Evolutionary conservation across 108 stramenopile genomes (phyloP), one percentile per base, ranked within the genome.

Genomic region (Skeletonema tropicum): DNA sequence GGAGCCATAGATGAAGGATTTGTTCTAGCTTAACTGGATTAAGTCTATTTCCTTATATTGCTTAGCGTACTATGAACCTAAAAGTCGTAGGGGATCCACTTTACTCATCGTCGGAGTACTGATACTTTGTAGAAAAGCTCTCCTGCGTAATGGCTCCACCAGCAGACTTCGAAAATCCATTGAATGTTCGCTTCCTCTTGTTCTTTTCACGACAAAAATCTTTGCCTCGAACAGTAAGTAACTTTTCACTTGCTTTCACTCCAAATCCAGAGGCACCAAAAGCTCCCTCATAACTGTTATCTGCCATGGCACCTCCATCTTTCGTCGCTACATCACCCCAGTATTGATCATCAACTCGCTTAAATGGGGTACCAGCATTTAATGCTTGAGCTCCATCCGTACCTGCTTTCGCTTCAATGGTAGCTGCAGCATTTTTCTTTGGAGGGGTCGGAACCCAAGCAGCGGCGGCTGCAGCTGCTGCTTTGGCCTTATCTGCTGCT

Each of bases 161-260:
- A 3, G 93, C 93, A 13, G 73, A 85, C 77, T 89, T 89, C 0
- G 88, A 63, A 73, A 96, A 85, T 9, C 96, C 96, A 84, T 96
- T 96, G 67, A 92, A 96, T 1, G 87, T 88, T 46, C 98, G 85
- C 87, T 99, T 99, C 76, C 95, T 85, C 83, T 99, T 99, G 30
- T 96, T 99, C 86, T 99, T 99, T 86, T 99, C 99, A 61, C 98
- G 96, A 60, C 95, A 90, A 70, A 99, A 99, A 66, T 97, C 96
- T 76, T 98, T 99, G 23, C 99, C 99, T 30, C 97, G 85, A 7
- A 98, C 97, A 42, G 89, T 82, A 68, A 97, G 64, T 31, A 99
- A 83, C 66, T 96, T 97, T 71, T 97, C 89, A 60, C 88, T 95
- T 3, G 98, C 97, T 71, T 89, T 95, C 30, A 88, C 85, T 39